Conservation (phyloP, 208 protist species). For the Pavlovales sp. region DNA sequence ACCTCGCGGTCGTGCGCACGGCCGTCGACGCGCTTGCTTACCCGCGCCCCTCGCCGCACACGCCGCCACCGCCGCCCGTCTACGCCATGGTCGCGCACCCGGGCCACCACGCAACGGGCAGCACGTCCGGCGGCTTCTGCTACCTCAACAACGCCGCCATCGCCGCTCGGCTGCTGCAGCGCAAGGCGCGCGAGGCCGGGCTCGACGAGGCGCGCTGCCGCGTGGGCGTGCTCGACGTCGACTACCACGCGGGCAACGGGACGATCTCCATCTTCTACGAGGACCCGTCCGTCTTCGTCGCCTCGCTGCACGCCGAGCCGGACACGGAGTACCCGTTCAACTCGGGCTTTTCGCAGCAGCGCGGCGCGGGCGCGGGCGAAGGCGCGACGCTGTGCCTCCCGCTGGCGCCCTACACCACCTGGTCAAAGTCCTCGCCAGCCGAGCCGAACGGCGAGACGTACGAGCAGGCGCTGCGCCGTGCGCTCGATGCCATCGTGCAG, state of each 20-base stretch:
- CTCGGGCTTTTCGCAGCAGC: not conserved
- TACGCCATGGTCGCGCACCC: too few species aligned
- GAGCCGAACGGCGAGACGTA: too few species aligned
- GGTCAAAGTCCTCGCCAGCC: too few species aligned
- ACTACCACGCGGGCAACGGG: slow-evolving; percentile 9
- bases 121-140: not conserved
- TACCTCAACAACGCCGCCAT: slow-evolving; percentile 17
- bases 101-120: too few species aligned
- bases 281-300: not conserved
- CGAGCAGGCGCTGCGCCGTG: too few species aligned
- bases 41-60: too few species aligned
- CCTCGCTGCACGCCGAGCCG: not conserved
- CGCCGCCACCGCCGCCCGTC: too few species aligned
- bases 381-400: too few species aligned
- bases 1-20: too few species aligned
- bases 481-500: too few species aligned
- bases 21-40: too few species aligned
- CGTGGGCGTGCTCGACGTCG: not conserved
- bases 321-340: not conserved
- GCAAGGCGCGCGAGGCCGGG: not conserved
- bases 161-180: not conserved
- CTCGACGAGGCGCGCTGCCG: not conserved
- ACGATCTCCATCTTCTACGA: not conserved
- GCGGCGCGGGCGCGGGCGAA: not conserved
- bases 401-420: too few species aligned